Base-by-base conservation (phyloP, 2,329 filamentous ascomycete species). In the Aspergillus ustus region DNA sequence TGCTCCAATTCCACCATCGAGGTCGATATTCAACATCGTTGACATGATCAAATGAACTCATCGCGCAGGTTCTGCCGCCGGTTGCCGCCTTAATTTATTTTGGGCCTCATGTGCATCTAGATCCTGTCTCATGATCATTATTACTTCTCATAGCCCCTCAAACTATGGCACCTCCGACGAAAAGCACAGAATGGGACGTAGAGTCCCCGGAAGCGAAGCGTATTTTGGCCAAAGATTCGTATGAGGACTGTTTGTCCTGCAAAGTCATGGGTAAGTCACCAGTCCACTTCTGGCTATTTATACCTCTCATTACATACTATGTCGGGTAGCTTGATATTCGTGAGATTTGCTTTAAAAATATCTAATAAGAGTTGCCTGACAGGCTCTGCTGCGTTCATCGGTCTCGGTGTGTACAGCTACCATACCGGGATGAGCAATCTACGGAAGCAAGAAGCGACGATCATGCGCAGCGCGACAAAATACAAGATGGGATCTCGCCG, bases 341-440 rank as follows among this genome's bases (percentile, higher is more conserved):
- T 11, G 29, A 40, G 25, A 15, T 13, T 40, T 31, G 34, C 25
- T 29, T 4, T 37, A 45, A 15, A 29, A 28, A 31, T n/a, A 45
- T 22, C 49, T 59, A 31, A 48, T 29, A 13, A 19, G 49, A 15
- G 46, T 22, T 17, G 11, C 45, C 2, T 53, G 20, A 31, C 43
- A 93, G 91, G 91, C 49, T 89, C 90, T 71, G 84, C 87, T 44
- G 89, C 91, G 1, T 92, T 95, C 66, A 81, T 92, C 59, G 90
- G 89, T 1, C 85, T 94, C 17, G 91, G 88, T 3, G 87, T 83
- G 1, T 95, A 93, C 78, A 93, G 88, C 75, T 93, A 93, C 78
- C 81, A 87, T 63, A 91, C 89, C 3, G 91, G 91, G 61, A 89
- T 88, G 76, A 81, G 82, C 54, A 90, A 93, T 75, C 85, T 95